phyloP scores from a whole-genome alignment of 2,329 filamentous ascomycete genomes.

The Magnaporthales sp. region DNA sequence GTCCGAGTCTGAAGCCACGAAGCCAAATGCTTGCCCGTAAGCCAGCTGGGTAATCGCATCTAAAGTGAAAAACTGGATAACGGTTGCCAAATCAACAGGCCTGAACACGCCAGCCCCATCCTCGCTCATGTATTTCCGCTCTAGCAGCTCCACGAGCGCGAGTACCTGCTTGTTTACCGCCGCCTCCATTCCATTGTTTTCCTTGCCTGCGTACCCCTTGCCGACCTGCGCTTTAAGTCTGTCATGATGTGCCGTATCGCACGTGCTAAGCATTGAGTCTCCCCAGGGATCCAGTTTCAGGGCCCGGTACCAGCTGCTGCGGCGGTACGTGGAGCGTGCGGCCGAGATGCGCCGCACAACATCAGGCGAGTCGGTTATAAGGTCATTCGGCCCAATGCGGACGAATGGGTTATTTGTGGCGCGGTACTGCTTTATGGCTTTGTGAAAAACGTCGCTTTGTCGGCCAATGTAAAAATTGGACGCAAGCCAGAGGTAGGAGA shows the following conservation, averaged over 20 bases:
- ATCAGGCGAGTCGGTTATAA: conserved; percentile 23
- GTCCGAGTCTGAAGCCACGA: conserved; percentile 31
- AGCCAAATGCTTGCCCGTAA: conserved; percentile 36
- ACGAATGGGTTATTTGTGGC: conserved; percentile 12
- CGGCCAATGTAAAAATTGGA: conserved; percentile 13
- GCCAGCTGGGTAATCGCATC: conserved; percentile 41
- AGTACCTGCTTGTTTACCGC: conserved; percentile 15
- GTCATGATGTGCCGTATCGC: conserved; percentile 19
- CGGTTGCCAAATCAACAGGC: conserved; percentile 34
- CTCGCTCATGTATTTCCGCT: conserved; percentile 11
- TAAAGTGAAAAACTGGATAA: conserved; percentile 38
- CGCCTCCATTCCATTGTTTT: conserved; percentile 16
- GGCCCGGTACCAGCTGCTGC: conserved; percentile 31
- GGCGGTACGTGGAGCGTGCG: conserved; percentile 19
- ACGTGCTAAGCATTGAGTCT: conserved; percentile 38
- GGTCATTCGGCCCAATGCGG: conserved; percentile 26
- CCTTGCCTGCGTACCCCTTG: conserved; percentile 19
- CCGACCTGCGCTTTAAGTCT: conserved; percentile 16
- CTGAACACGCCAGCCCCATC: background rate
- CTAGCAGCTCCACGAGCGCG: conserved; percentile 11
- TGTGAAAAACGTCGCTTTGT: conserved; percentile 14
- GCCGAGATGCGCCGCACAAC: conserved; percentile 19
- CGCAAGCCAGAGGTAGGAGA: conserved; percentile 23
- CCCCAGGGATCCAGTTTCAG: conserved; percentile 36
- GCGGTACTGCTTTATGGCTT: conserved; percentile 16